Conservation (phyloP, 2,329 filamentous ascomycete species). For the Nemania diffusa region DNA sequence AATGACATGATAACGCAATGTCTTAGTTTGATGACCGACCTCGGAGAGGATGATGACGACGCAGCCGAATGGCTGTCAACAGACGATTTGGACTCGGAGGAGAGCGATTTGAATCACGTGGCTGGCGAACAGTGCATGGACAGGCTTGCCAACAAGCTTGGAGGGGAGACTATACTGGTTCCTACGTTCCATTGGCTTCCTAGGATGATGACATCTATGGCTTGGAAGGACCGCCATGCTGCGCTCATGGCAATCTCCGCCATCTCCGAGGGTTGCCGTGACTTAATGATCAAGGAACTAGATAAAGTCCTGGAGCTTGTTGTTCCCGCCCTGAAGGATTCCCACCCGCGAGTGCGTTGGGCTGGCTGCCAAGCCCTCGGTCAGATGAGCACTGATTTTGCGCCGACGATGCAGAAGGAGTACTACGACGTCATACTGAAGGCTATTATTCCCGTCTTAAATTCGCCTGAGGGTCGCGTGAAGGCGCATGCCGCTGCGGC, state of each 20-base stretch:
- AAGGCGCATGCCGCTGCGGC: constrained; percentile 98
- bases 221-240: constrained; percentile 95
- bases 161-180: constrained; percentile 89
- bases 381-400: constrained; percentile 99
- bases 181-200: constrained; percentile 98
- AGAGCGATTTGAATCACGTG: constrained; percentile 97
- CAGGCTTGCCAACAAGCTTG: constrained; percentile 94
- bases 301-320: constrained; percentile 94
- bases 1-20: constrained; percentile 99
- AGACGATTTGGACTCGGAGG: constrained; percentile 94
- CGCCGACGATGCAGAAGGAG: constrained; percentile 96
- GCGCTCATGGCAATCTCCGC: constrained; percentile 99
- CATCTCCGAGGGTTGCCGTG: constrained; percentile 95
- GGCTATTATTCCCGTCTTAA: constrained; percentile 90
- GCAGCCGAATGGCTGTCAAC: constrained; percentile 91
- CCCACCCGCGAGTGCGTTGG: constrained; percentile 94
- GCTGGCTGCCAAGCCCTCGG: constrained; percentile 98
- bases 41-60: constrained; percentile 94
- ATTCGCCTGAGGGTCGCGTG: constrained; percentile 89
- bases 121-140: constrained; percentile 99
- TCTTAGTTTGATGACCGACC: constrained; percentile 96
- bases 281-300: constrained; percentile 94
- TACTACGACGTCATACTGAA: constrained; percentile 89
- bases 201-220: constrained; percentile 94
- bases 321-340: constrained; percentile 88